Conservation (phyloP, 2,329 filamentous ascomycete genomes). For the Fusarium begoniae region DNA sequence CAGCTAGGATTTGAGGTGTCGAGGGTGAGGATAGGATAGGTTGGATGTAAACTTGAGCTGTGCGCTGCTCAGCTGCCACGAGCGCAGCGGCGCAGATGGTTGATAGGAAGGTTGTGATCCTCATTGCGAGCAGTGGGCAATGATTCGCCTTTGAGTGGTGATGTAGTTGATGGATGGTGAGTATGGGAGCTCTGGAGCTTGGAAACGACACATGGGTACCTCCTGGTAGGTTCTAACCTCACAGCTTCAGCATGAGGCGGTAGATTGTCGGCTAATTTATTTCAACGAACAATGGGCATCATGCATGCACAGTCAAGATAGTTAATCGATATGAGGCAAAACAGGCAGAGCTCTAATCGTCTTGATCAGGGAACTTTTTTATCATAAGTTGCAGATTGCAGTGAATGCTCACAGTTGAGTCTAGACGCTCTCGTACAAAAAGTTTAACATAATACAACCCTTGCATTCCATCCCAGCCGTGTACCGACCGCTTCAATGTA, state of each 20-base stretch:
- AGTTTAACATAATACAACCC: slow-evolving; percentile 22
- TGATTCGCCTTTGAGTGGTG: background rate
- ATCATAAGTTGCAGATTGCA: background rate
- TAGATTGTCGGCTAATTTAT: slow-evolving; percentile 35
- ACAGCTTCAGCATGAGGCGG: slow-evolving; percentile 14
- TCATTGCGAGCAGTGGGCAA: slow-evolving; percentile 49
- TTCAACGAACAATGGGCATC: background rate
- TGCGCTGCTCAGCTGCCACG: slow-evolving; percentile 53
- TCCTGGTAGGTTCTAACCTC: background rate
- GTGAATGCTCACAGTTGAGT: slow-evolving; percentile 2
- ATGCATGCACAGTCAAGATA: background rate
- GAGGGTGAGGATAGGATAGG: slow-evolving; percentile 52
- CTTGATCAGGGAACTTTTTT: background rate
- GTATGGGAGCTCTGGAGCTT: slow-evolving; percentile 12
- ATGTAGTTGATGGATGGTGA: slow-evolving; percentile 2
- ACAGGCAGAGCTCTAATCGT: background rate
- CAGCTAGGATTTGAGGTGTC: slow-evolving; percentile 59
- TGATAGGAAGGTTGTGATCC: slow-evolving; percentile 51
- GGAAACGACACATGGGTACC: slow-evolving; percentile 33
- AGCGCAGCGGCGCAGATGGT: slow-evolving; percentile 55
- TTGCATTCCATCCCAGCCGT: slow-evolving; percentile 11
- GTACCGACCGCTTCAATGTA: slow-evolving; percentile 27
- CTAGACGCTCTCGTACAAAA: slow-evolving; percentile 19
- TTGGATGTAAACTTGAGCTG: slow-evolving; percentile 64
- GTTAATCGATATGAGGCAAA: background rate